Conservation (phyloP, 2,329 filamentous ascomycete species). For the Fusarium udum region DNA sequence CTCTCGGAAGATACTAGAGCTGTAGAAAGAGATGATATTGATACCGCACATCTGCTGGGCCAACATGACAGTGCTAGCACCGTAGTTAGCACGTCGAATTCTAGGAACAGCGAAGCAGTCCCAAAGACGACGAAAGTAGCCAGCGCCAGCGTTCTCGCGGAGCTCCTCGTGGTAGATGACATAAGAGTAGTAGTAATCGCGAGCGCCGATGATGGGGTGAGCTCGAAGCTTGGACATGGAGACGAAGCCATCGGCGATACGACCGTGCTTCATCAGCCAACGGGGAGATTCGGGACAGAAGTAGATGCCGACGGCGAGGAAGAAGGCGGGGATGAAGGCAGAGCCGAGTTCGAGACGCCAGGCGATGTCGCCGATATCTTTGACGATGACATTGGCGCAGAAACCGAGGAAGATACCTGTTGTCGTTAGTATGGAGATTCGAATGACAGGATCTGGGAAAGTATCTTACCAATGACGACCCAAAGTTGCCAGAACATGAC, state of each 20-base stretch:
- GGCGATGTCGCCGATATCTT: constrained; percentile 39
- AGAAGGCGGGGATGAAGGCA: constrained; percentile 67
- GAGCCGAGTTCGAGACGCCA: constrained; percentile 64
- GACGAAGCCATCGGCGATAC: constrained; percentile 67
- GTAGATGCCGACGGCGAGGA: constrained; percentile 63
- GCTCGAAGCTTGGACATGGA: constrained; percentile 62
- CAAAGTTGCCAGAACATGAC: constrained; percentile 85
- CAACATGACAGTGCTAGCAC: constrained; percentile 83
- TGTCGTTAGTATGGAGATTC: accelerated
- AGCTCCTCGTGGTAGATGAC: constrained; percentile 55
- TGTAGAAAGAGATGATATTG: constrained; percentile 57
- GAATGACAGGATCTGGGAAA: accelerated
- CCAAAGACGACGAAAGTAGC: constrained; percentile 58
- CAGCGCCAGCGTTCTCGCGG: constrained; percentile 50
- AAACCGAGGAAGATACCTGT: constrained; percentile 54
- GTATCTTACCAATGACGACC: constrained; percentile 60
- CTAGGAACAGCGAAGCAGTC: constrained; percentile 75
- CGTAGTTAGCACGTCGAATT: constrained; percentile 75
- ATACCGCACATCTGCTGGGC: constrained; percentile 75
- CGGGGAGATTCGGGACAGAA: constrained; percentile 72
- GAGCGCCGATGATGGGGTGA: constrained; percentile 64
- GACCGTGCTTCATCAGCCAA: constrained; percentile 72
- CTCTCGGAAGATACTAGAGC: constrained; percentile 14
- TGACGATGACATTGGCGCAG: constrained; percentile 49
- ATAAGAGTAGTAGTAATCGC: constrained; percentile 67